Base-by-base conservation (phyloP, 2,329 filamentous ascomycete genomes). In the Lizonia empirigonia region DNA sequence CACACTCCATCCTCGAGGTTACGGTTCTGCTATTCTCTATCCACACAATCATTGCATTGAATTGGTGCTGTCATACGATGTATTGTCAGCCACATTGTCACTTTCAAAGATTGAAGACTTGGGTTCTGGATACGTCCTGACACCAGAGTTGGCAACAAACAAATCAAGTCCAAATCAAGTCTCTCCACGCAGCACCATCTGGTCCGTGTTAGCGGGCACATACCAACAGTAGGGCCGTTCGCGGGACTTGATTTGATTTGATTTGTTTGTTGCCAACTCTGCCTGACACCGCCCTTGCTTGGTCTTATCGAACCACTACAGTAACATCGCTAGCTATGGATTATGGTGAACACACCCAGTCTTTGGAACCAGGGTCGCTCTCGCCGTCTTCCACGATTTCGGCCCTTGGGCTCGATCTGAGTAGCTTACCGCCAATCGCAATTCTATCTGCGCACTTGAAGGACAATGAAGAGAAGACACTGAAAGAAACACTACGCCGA, bases 361-460 rank as follows among this genome's bases (percentile, higher is more conserved):
- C 61, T 46, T 47, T 63, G 24, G 49, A 55, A 9, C 36, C 55
- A 19, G 49, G 30, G 16, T 62, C 60, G 12, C 56, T 56, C 18
- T 63, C 63, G 20, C 58, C 59, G 18, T 47, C 53, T 7, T 57
- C 58, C 26, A 61, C 50, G 22, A 46, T 58, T 33, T 61, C 58
- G 22, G 36, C 47, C 30, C 39, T 52, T 39, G 55, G 52, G 18
- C 60, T 68, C 30, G 73, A 80, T 62, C 68, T 82, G 2, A 75
- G 72, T 44, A 55, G 53, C 20, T 68, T 81, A 20, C 89, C 90
- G 9, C 78, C 83, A 4, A 86, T 94, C 19, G 94, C 86, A 61
- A 78, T 97, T 12, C 80, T 96, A 0, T 76, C 85, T 1, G 85
- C 87, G 4, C 88, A 91, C 66, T 78, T 96, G 22, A 75, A 80